These are phyloP conservation scores for Aspergillus sp. DNA, from an alignment of 2,329 filamentous ascomycete species.

Conservation along the genomic window DNA sequence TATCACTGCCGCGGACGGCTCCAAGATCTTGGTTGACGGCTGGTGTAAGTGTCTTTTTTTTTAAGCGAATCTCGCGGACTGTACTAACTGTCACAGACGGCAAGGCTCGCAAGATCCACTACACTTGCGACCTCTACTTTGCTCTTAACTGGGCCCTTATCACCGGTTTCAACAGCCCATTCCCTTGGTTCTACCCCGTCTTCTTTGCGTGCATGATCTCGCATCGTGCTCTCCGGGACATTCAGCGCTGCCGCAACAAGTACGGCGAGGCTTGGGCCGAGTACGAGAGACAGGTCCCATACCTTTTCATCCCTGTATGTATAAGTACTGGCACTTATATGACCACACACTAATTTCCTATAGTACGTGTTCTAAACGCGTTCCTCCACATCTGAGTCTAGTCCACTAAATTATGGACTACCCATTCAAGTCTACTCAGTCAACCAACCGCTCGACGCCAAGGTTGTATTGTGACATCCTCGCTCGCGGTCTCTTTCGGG, in stretches of 20 bases:
- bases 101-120: slow-evolving; percentile 76
- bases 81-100: slow-evolving; percentile 51
- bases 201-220: slow-evolving; percentile 81
- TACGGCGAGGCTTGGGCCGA: slow-evolving; percentile 81
- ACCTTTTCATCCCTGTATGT: slow-evolving; percentile 75
- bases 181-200: slow-evolving; percentile 85
- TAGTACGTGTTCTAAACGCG: slow-evolving; percentile 37
- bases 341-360: background rate
- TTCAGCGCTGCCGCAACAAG: slow-evolving; percentile 71
- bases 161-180: slow-evolving; percentile 75
- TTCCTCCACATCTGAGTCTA: background rate
- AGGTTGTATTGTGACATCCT: too few relatives aligned
- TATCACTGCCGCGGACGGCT: slow-evolving; percentile 71
- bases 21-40: slow-evolving; percentile 77
- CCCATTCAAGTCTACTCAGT: background rate
- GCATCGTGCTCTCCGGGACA: slow-evolving; percentile 74
- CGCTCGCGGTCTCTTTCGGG: background rate
- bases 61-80: background rate
- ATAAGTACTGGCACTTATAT: background rate
- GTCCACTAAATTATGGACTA: background rate
- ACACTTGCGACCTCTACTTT: slow-evolving; percentile 78
- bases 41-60: slow-evolving; percentile 64
- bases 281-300: slow-evolving; percentile 78
- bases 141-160: slow-evolving; percentile 77
- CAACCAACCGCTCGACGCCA: too few relatives aligned